Percentiles rank a stretch among this genome's conserved stretches.
These are phyloP conservation scores for Lactifluus rugatus DNA, from an alignment of 768 basidiomycete genomes.

Conservation along the genomic window DNA sequence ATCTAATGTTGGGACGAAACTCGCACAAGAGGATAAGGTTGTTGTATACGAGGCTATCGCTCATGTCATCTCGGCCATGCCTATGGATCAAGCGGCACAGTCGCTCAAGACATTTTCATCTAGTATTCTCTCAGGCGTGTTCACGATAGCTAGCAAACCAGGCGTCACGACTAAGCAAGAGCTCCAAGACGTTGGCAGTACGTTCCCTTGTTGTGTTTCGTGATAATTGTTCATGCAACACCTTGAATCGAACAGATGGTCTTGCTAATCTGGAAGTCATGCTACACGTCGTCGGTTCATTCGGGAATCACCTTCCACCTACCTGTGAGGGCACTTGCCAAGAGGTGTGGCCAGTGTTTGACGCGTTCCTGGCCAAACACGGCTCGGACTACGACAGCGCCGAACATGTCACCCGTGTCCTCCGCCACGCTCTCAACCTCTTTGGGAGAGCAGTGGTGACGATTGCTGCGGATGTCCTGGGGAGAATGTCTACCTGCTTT, in stretches of 20 bases:
- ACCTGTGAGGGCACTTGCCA: conserved; percentile 69
- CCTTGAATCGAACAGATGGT: conserved; percentile 43
- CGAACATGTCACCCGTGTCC: conserved; percentile 74
- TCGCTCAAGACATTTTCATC: conserved; percentile 80
- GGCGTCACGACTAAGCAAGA: conserved; percentile 59
- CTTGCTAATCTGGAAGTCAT: conserved; percentile 92
- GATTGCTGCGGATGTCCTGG: conserved; percentile 60
- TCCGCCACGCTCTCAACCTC: conserved; percentile 75
- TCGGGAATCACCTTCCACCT: conserved; percentile 72
- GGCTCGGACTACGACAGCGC: conserved; percentile 66
- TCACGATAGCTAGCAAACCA: conserved; percentile 47
- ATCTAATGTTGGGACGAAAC: conserved; percentile 62
- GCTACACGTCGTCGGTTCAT: conserved; percentile 71
- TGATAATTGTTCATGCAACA: conserved; percentile 12
- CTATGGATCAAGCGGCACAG: conserved; percentile 76
- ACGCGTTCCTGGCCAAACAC: conserved; percentile 68
- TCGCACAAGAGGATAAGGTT: conserved; percentile 78
- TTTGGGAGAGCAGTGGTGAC: conserved; percentile 60
- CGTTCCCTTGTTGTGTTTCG: conserved; percentile 24
- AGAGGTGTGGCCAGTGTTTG: conserved; percentile 79
- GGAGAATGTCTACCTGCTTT: conserved; percentile 69
- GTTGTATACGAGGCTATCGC: conserved; percentile 96
- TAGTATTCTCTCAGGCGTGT: conserved; percentile 73
- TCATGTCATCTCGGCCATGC: conserved; percentile 90
- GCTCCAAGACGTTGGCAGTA: conserved; percentile 57